Conservation (phyloP, 441 rosid species). For the Brassica hybrid region DNA sequence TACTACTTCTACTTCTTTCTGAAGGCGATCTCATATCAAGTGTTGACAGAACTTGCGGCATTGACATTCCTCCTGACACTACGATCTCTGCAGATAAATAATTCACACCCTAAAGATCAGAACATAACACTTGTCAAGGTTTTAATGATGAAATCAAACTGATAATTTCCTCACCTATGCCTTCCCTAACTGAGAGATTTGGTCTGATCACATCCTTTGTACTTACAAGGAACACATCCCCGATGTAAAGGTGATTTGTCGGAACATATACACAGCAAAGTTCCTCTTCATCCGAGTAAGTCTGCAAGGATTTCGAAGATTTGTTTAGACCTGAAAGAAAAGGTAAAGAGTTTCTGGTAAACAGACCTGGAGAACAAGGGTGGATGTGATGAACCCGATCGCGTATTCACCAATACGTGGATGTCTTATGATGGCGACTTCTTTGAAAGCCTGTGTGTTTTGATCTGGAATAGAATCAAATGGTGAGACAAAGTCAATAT, state of each 20-base stretch:
- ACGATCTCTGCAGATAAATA: conserved; percentile 72
- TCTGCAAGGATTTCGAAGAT: conserved; percentile 52
- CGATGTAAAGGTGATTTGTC: conserved; percentile 95
- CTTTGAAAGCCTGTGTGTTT: conserved; percentile 93
- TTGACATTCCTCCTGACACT: conserved; percentile 97
- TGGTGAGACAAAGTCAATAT: background rate
- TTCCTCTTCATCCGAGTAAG: conserved; percentile 87
- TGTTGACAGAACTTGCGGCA: conserved; percentile 90
- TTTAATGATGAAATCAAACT: background rate
- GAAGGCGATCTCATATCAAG: conserved; percentile 57
- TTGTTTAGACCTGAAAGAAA: background rate
- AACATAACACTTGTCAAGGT: background rate
- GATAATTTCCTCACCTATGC: conserved; percentile 73
- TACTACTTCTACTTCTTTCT: conserved; percentile 74
- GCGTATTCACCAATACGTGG: conserved; percentile 99
- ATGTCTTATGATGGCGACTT: conserved; percentile 96
- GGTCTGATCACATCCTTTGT: conserved; percentile 93
- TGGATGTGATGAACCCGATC: conserved; percentile 93
- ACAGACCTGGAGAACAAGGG: conserved; percentile 82
- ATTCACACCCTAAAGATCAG: conserved; percentile 11
- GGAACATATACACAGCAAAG: conserved; percentile 97
- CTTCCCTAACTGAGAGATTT: conserved; percentile 94
- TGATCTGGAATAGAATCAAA: conserved; percentile 62
- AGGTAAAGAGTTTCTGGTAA: conserved; percentile 1
- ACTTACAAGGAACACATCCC: conserved; percentile 86